Conservation (phyloP, 2,329 filamentous ascomycete species). For the Cordyceps cateniannulata region DNA sequence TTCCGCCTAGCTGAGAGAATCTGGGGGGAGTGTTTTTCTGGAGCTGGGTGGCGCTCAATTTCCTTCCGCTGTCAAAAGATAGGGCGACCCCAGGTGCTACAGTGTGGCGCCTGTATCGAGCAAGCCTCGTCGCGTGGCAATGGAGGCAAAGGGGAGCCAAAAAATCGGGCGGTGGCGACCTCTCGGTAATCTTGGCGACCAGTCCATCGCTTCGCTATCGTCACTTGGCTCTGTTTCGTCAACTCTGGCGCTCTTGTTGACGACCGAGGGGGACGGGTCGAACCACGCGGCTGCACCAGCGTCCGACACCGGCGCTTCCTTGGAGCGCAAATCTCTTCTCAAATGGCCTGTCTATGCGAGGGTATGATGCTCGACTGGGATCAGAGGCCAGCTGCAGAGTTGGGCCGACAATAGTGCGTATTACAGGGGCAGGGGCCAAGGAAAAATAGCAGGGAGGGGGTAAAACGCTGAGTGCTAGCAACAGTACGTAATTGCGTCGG, state of each 20-base stretch:
- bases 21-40: neutral
- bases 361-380: slow-evolving; percentile 1
- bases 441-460: neutral
- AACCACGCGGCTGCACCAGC: neutral
- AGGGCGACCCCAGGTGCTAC: neutral
- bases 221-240: neutral
- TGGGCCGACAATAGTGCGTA: neutral
- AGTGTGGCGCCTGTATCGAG: slow-evolving; percentile 11
- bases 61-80: slow-evolving; percentile 7
- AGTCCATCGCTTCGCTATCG: neutral
- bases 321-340: neutral
- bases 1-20: slow-evolving; percentile 4
- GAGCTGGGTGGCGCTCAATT: neutral
- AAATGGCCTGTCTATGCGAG: neutral
- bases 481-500: neutral
- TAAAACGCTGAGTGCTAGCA: neutral
- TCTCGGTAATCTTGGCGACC: slow-evolving; percentile 6
- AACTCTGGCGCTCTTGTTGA: neutral
- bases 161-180: slow-evolving; percentile 7
- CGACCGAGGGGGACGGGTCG: neutral
- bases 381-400: neutral
- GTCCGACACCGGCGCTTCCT: neutral
- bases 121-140: slow-evolving; percentile 13
- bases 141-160: slow-evolving; percentile 6
- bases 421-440: slow-evolving; percentile 4